Evolutionary conservation across 495 filamentous ascomycete genomes (phyloP).

Genomic region (Alectoria sarmentosa): DNA sequence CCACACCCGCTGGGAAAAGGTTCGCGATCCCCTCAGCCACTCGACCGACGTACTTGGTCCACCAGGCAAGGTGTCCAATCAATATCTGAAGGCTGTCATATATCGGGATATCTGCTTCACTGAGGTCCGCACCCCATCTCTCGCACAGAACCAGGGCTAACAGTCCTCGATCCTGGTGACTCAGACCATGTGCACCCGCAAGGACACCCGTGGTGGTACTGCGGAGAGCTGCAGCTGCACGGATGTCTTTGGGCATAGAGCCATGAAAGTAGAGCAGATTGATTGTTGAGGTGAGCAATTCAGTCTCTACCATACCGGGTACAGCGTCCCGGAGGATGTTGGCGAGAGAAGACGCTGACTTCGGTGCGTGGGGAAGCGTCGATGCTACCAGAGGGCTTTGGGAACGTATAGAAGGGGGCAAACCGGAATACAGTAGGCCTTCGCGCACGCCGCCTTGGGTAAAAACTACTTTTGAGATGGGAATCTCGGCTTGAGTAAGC

Average conservation of each 20-base stretch:
- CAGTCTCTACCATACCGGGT: conserved; percentile 34
- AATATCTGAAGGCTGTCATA: conserved; percentile 41
- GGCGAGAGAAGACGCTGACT: conserved; percentile 34
- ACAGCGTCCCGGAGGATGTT: conserved; percentile 40
- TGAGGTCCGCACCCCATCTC: conserved; percentile 64
- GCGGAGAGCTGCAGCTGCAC: conserved; percentile 61
- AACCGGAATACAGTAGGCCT: conserved; percentile 64
- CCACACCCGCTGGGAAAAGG: conserved; percentile 48
- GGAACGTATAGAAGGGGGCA: conserved; percentile 50
- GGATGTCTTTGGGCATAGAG: conserved; percentile 43
- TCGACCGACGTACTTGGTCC: conserved; percentile 55
- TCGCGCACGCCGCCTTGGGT: conserved; percentile 84
- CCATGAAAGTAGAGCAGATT: conserved; percentile 48
- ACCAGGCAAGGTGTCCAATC: conserved; percentile 47
- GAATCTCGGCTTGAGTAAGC: conserved; percentile 46
- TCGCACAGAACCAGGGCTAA: conserved; percentile 68
- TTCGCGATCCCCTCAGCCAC: conserved; percentile 40
- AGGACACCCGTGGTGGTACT: conserved; percentile 63
- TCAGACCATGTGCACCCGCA: conserved; percentile 60
- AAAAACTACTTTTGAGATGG: conserved; percentile 67
- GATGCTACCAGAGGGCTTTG: conserved; percentile 59
- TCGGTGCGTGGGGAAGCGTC: conserved; percentile 44
- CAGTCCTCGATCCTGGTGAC: conserved; percentile 61
- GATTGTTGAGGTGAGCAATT: conserved; percentile 24
- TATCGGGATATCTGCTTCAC: conserved; percentile 43